phyloP scores from a whole-genome alignment of 2,329 filamentous ascomycete species.

The Coniochaeta sp. region DNA sequence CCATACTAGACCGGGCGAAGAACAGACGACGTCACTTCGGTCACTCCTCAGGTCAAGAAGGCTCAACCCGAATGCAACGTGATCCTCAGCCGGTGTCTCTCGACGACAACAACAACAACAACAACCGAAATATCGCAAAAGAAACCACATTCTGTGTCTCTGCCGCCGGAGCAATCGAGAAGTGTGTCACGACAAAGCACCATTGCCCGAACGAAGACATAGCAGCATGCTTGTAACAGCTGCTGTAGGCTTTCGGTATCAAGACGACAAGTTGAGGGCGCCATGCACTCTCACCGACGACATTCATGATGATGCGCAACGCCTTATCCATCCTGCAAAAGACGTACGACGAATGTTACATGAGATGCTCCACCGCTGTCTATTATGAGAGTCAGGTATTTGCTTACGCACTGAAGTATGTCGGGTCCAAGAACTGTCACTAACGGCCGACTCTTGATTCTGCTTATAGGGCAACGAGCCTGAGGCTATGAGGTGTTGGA shows the following conservation, averaged over 20 bases:
- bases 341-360: conserved; percentile 94
- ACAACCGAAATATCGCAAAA: background rate
- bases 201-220: background rate
- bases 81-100: background rate
- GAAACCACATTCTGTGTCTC: background rate
- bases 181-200: background rate
- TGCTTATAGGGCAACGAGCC: conserved; percentile 72
- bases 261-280: background rate
- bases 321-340: conserved; percentile 58
- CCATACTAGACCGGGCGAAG: background rate
- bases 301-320: background rate
- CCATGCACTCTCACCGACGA: background rate
- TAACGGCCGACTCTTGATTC: conserved; percentile 1
- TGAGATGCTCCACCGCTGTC: conserved; percentile 89
- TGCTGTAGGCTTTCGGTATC: background rate
- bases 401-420: background rate
- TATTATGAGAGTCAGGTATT: conserved; percentile 89
- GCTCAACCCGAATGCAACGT: background rate
- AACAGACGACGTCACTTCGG: background rate
- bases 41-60: background rate
- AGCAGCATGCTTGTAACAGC: background rate
- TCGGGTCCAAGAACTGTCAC: background rate
- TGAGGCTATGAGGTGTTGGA: conserved; percentile 89
- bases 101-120: background rate
- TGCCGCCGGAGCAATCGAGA: background rate